Conservation (phyloP, 2,329 filamentous ascomycete genomes). For the Fusarium odoratissimum region DNA sequence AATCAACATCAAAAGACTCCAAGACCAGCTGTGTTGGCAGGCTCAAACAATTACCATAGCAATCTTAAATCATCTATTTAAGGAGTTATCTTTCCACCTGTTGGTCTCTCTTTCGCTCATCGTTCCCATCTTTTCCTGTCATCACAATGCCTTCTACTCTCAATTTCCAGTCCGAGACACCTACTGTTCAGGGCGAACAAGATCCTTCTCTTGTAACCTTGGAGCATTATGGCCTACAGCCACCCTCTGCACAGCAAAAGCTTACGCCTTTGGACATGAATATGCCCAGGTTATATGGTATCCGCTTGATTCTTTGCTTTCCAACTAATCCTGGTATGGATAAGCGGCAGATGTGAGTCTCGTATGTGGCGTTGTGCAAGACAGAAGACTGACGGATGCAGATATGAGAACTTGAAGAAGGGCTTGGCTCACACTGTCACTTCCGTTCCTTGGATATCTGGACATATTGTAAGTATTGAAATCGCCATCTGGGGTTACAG, state of each 20-base stretch:
- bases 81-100: accelerated
- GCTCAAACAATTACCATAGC: background rate
- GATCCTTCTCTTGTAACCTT: background rate
- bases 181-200: background rate
- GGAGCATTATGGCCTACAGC: background rate
- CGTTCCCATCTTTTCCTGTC: accelerated
- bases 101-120: background rate
- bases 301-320: background rate
- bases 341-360: background rate
- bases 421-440: background rate
- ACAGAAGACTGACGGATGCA: background rate
- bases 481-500: accelerated
- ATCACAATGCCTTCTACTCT: background rate
- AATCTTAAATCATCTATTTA: background rate
- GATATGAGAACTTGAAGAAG: background rate
- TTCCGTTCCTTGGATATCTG: background rate
- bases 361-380: accelerated
- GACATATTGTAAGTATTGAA: background rate
- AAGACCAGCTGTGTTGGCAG: background rate
- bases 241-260: background rate
- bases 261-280: background rate
- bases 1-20: background rate
- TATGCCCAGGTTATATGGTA: background rate
- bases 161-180: background rate
- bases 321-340: background rate